Base-by-base conservation (phyloP, 768 basidiomycete species). In the Amylocystis lapponica region DNA sequence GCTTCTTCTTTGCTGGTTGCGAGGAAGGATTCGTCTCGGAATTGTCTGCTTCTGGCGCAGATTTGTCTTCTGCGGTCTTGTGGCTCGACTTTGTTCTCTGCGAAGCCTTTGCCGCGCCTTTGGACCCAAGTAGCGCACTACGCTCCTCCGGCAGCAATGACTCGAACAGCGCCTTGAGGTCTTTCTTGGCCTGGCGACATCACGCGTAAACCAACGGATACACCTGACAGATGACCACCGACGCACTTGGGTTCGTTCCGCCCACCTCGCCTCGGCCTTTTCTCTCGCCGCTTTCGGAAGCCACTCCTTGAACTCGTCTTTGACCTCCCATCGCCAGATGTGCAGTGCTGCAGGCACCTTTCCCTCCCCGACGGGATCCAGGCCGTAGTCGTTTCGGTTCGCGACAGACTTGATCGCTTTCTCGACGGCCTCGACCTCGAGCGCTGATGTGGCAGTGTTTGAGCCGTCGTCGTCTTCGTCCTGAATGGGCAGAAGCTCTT, bases 271-370 rank as follows among this genome's bases (percentile, higher is more conserved):
- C 39, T 82, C 76, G 0, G 75, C 78, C 56, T 76, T 86, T 49
- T 83, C 80, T 49, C 68, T 67, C 11, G 72, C 71, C 55, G 75
- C 78, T 57, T 77, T 81, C 0, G 86, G 85, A 25, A 92, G 59
- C 76, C 82, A 83, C 43, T 76, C 70, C 45, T 66, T 65, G 49
- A 73, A 68, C 16, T 70, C 52, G 3, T 76, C 71, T 53, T 76
- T 78, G 10, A 86, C 81, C 59, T 95, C 92, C 92, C 91, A 95
- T 39, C 86, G 70, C 89, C 88, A 94, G 17, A 85, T 66, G 48
- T 76, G 81, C 26, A 87, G 63, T n/a, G 75, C 66, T 6, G 81
- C 76, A 12, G 83, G 81, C 17, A 68, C 55, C 57, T 75, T 86
- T 40, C 66, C 66, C 27, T 75, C 75, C 9, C 64, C 55, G 14